Conservation (phyloP, 805 yeast species). For the Candida tibetensis region DNA sequence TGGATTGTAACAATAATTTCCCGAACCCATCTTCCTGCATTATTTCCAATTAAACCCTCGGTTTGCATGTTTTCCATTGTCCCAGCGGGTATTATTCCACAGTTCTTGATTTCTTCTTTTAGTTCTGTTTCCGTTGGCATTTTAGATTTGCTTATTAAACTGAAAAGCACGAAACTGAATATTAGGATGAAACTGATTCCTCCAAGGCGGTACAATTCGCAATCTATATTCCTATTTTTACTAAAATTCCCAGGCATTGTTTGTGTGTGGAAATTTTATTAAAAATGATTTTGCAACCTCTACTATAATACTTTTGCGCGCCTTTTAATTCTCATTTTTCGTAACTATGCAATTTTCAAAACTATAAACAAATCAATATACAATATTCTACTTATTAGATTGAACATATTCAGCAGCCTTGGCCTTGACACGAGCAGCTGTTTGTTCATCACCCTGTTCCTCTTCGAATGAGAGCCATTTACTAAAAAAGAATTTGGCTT, state of each 20-base stretch:
- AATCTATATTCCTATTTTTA: too few relatives aligned
- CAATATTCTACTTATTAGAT: conserved; percentile 11
- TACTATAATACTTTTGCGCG: too few relatives aligned
- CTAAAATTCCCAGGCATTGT: not conserved
- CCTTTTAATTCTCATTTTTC: not conserved
- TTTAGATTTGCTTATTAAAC: too few relatives aligned
- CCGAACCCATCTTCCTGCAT: too few relatives aligned
- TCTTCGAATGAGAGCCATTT: conserved; percentile 88
- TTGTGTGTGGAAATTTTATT: not conserved
- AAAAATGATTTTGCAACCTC: not conserved
- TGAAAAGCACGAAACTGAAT: not conserved
- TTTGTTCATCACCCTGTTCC: conserved; percentile 60
- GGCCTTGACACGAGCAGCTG: conserved; percentile 81
- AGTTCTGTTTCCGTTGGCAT: too few relatives aligned
- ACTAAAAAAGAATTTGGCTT: conserved; percentile 90
- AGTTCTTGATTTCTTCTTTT: too few relatives aligned
- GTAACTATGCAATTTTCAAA: conserved; percentile 3
- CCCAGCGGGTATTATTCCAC: too few relatives aligned
- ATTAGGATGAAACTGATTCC: not conserved
- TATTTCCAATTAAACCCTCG: too few relatives aligned
- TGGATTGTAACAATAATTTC: too few relatives aligned
- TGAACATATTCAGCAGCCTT: conserved; percentile 80
- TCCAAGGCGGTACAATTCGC: too few relatives aligned
- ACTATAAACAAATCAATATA: not conserved
- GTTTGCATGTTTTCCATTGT: too few relatives aligned